Percentiles rank a stretch among this genome's conserved stretches.
Conservation (phyloP, 1,139 yeast species). For the Suhomyces coccinellae region DNA sequence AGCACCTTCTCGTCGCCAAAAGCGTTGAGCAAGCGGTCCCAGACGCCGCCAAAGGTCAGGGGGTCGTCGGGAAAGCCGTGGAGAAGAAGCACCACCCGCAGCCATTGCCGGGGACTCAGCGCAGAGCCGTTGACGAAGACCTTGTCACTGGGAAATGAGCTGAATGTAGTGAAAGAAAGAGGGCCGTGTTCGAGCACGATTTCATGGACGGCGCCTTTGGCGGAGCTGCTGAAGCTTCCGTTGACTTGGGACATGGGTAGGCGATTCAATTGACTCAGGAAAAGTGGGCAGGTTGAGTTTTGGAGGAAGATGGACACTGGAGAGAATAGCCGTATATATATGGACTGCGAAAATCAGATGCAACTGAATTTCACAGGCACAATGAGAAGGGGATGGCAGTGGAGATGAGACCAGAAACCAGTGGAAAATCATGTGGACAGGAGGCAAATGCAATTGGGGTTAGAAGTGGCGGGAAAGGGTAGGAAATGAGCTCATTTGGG, state of each 20-base stretch:
- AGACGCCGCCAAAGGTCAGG: conserved; percentile 28
- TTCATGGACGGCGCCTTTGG: conserved; percentile 3
- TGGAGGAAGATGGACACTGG: neutral
- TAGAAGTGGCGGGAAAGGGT: no score
- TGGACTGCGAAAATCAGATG: conserved; percentile 7
- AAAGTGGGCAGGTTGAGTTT: neutral
- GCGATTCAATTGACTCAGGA: no score
- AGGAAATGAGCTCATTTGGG: neutral
- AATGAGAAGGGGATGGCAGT: neutral
- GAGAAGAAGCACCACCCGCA: conserved; percentile 31
- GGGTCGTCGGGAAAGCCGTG: conserved; percentile 50
- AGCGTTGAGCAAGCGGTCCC: conserved; percentile 24
- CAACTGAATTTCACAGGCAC: conserved; percentile 6
- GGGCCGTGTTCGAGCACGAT: conserved; percentile 25
- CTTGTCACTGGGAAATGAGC: conserved; percentile 21
- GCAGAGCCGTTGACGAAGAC: conserved; percentile 16
- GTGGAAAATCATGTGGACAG: neutral
- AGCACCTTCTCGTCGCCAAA: conserved; percentile 24
- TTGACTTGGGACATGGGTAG: neutral
- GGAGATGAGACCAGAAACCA: neutral
- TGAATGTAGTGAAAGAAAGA: conserved; percentile 30
- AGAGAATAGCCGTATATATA: neutral
- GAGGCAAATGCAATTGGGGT: no score
- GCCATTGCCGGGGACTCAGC: conserved; percentile 20
- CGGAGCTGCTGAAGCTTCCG: no score